Conservation (phyloP, 805 yeast species). For the Candida sithepensis region DNA sequence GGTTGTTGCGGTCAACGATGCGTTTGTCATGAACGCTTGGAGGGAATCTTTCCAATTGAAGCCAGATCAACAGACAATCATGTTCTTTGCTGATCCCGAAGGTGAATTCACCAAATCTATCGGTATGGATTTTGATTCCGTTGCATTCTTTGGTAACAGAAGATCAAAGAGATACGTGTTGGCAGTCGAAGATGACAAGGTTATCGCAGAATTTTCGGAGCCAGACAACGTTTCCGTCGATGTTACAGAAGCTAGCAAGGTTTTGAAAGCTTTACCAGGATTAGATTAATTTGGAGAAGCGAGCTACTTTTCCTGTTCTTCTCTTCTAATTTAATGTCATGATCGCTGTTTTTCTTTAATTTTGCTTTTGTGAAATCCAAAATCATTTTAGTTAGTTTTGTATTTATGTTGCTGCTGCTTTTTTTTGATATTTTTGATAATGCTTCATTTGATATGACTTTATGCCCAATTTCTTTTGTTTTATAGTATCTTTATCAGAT, state of each 20-base stretch:
- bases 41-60: constrained; percentile 39
- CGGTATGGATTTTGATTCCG: constrained; percentile 72
- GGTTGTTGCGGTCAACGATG: constrained; percentile 80
- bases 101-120: constrained; percentile 66
- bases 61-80: constrained; percentile 16
- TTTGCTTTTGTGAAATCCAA: neutral
- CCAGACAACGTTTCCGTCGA: constrained; percentile 76
- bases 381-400: neutral
- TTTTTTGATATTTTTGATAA: neutral
- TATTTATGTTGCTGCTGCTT: neutral
- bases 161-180: constrained; percentile 77
- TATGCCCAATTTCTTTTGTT: neutral
- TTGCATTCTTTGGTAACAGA: constrained; percentile 68
- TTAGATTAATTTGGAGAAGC: constrained; percentile 12
- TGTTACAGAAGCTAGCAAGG: constrained; percentile 46
- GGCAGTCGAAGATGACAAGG: constrained; percentile 71
- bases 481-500: too few relatives aligned
- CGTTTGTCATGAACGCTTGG: constrained; percentile 86
- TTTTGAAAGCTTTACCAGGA: constrained; percentile 31
- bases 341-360: neutral
- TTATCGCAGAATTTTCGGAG: constrained; percentile 64
- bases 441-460: neutral
- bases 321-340: neutral
- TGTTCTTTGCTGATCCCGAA: constrained; percentile 72
- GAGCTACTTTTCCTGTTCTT: neutral